Base-by-base conservation (phyloP, 1,139 yeast genomes). In the Entelexis paramagnoliae region DNA sequence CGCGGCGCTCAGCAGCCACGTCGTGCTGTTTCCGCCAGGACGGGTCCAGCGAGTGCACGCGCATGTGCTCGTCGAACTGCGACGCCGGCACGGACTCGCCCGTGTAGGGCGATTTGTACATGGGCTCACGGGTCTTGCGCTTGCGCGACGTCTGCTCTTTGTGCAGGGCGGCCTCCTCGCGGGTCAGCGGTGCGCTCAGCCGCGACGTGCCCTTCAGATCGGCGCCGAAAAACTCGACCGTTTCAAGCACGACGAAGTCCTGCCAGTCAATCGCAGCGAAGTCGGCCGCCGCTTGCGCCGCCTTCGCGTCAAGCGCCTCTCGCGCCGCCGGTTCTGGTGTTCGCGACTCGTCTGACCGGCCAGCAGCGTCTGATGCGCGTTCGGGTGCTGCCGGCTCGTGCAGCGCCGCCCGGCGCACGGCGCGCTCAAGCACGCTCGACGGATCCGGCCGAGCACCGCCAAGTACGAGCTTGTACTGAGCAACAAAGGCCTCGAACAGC, bases 1-100 rank as follows among this genome's bases (percentile, higher is more conserved):
- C 69, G 61, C 76, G 75, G 61, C 87, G 84, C 32, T 75, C 71
- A 58, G 83, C 79, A 16, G 72, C 73, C 54, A 76, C 75, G 30
- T 76, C 78, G 62, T 79, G 81, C 64, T 86, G 89, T 57, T 79
- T 79, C 59, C 80, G 75, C 69, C 85, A 86, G 57, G 78, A 72
- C 2, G 96, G 95, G 66, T 89, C 95, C 50, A 91, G 69, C 46
- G 86, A 70, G 52, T 84, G 69, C n/a, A 80, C 76, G 53, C 78
- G 76, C 58, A 88, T 71, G 65, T 89, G 96, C 58, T 74, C 77
- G 58, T 83, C 87, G 63, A 84, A 86, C 57, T 81, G 72, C 51
- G 75, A 73, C 60, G 84, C 93, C 0, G 89, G 83, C 4, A 89
- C 76, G 62, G 75, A 63, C 59, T 80, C 76, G 1, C 81, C 80